Evolutionary conservation across 148 eudicot species (phyloP), one percentile per base, ranked within the genome.

Genomic region (Rhododendron molle): DNA sequence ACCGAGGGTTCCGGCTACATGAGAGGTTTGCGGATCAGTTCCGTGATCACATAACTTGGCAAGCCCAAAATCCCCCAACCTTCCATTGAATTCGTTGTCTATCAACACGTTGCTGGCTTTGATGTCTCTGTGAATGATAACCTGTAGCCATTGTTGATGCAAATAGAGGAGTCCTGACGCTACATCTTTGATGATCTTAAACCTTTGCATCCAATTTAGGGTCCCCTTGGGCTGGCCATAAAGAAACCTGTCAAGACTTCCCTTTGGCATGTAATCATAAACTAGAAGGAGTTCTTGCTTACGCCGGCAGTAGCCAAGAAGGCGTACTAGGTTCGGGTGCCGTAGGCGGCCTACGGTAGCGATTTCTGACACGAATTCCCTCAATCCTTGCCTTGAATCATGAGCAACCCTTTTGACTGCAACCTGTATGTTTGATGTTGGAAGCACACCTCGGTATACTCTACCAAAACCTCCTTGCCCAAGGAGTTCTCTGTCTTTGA

Each of bases 281-380:
- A 79, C 81, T 60, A 79, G 11, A 5, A 79, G 81, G 32, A 47
- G 58, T 46, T 79, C 81, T 44, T 47, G 56, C 60, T 79, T 46
- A 44, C 43, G 82, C 43, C 82, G 44, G 62, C 82, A 80, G 36
- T 80, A 80, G n/a, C 82, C 82, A 80, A 80, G 65, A 3, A 80
- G 82, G 16, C 62, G 36, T 0, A 80, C 82, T 28, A 80, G 21
- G 60, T 80, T 80, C 2, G 43, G n/a, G 65, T 52, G 82, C 2
- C 65, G 13, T 18, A 80, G 40, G 62, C 43, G 40, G 40, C 82
- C 82, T 28, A 80, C 52, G 60, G 82, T 80, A 6, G 82, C 65
- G 4, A 80, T 80, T 80, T 80, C 82, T 50, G 82, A 44, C 36
- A 80, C 82, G 52, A 80, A 80, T 47, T 80, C 82, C 62, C 62